Percentiles rank a stretch among this genome's conserved stretches.
Conservation (phyloP, 2,329 filamentous ascomycete species). For the Myriosclerotinia curreyana region DNA sequence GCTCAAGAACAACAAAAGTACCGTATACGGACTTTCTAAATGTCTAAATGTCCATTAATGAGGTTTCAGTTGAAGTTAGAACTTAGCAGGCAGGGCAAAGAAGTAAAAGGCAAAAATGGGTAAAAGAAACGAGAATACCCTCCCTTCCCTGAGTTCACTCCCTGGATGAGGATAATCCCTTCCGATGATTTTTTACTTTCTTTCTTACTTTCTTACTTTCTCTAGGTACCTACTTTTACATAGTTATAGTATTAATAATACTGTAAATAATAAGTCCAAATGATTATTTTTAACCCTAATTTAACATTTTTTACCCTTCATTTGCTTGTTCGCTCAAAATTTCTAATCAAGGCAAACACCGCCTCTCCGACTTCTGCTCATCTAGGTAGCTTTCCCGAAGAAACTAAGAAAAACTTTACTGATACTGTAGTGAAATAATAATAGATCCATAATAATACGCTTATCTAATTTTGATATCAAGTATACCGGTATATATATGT, state of each 20-base stretch:
- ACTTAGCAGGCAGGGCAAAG: conserved; percentile 10
- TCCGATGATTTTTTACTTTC: conserved; percentile 8
- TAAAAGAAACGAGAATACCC: background rate
- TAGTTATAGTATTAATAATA: too few species aligned
- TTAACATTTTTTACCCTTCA: background rate
- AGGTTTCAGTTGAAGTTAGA: conserved; percentile 16
- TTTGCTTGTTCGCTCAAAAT: background rate
- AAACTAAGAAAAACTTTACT: conserved; percentile 10
- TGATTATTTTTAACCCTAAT: conserved; percentile 12
- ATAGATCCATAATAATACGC: background rate
- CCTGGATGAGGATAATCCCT: too few species aligned
- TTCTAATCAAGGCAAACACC: conserved; percentile 9
- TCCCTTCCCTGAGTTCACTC: too few species aligned
- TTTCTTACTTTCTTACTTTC: background rate
- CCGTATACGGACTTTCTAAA: conserved; percentile 12
- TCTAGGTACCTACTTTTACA: too few species aligned
- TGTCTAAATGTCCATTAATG: conserved; percentile 17
- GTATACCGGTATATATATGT: too few species aligned
- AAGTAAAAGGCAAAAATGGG: background rate
- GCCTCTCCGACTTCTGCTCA: background rate
- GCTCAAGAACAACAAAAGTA: conserved; percentile 4
- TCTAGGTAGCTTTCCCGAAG: conserved; percentile 1
- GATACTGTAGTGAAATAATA: conserved; percentile 2
- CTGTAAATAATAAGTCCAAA: conserved; percentile 8
- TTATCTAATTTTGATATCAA: conserved; percentile 16